Conservation (phyloP, 78 protist species). For the Dictyostelium brefeldianum region DNA sequence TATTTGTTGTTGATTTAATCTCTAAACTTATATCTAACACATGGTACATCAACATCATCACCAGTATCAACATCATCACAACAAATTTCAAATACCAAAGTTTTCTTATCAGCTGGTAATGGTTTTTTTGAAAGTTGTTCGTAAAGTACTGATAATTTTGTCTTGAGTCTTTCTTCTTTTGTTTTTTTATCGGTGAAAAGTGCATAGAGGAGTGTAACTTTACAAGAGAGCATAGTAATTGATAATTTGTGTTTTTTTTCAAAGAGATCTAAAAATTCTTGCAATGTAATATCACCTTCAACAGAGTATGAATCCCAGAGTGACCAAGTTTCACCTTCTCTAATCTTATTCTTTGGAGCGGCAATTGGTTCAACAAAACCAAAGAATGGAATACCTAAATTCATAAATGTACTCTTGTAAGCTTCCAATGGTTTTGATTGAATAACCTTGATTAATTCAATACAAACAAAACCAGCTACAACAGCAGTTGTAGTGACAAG, state of each 20-base stretch:
- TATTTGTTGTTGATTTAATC: conserved; percentile 9
- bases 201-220: conserved; percentile 84
- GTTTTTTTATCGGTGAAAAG: conserved; percentile 61
- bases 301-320: conserved; percentile 94
- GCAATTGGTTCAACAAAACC: conserved; percentile 96
- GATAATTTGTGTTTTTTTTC: conserved; percentile 82
- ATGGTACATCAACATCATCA: conserved; percentile 82
- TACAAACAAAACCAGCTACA: conserved; percentile 93
- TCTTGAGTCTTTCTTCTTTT: conserved; percentile 59
- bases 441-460: conserved; percentile 95
- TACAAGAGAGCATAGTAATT: conserved; percentile 88
- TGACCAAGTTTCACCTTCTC: conserved; percentile 83
- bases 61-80: conserved; percentile 62
- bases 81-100: conserved; percentile 79
- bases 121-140: conserved; percentile 70
- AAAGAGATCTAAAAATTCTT: conserved; percentile 70
- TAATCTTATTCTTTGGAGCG: conserved; percentile 86
- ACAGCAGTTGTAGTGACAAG: conserved; percentile 99
- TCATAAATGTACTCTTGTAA: conserved; percentile 95
- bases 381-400: conserved; percentile 98
- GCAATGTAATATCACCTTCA: conserved; percentile 84
- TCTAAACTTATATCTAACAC: conserved; percentile 58
- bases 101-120: conserved; percentile 61
- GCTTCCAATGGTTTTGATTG: conserved; percentile 84
- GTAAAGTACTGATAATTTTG: conserved; percentile 13